Evolutionary conservation across 2,329 filamentous ascomycete genomes (phyloP).

Genomic region (Colletotrichum sp.): DNA sequence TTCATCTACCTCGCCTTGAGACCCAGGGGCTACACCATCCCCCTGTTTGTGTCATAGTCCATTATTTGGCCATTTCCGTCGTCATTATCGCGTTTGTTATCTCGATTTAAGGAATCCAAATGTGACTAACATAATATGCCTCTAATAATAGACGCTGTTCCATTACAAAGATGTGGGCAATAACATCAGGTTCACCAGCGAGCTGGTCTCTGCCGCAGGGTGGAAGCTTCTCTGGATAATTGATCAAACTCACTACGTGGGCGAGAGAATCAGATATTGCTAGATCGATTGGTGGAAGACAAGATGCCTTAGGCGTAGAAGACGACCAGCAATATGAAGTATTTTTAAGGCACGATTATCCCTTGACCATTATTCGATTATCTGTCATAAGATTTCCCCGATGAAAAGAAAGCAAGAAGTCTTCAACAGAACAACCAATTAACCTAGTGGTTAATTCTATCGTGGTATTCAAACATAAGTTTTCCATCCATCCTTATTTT

Average conservation of each 20-base stretch:
- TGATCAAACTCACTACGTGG: background rate
- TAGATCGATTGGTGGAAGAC: background rate
- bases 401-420: background rate
- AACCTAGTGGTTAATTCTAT: background rate
- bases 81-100: background rate
- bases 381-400: too few species aligned
- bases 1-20: background rate
- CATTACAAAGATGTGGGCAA: background rate
- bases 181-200: background rate
- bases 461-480: background rate
- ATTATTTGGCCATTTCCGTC: background rate
- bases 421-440: background rate
- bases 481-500: background rate
- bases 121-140: background rate
- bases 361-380: background rate
- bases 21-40: background rate
- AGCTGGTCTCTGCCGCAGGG: rapidly evolving
- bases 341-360: too few species aligned
- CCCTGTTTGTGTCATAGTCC: background rate
- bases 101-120: background rate
- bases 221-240: background rate
- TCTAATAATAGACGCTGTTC: background rate
- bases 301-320: background rate
- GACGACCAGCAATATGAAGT: background rate
- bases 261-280: background rate